Evolutionary conservation across 2,329 filamentous ascomycete species (phyloP).

Genomic region (Diaporthe australafricana): DNA sequence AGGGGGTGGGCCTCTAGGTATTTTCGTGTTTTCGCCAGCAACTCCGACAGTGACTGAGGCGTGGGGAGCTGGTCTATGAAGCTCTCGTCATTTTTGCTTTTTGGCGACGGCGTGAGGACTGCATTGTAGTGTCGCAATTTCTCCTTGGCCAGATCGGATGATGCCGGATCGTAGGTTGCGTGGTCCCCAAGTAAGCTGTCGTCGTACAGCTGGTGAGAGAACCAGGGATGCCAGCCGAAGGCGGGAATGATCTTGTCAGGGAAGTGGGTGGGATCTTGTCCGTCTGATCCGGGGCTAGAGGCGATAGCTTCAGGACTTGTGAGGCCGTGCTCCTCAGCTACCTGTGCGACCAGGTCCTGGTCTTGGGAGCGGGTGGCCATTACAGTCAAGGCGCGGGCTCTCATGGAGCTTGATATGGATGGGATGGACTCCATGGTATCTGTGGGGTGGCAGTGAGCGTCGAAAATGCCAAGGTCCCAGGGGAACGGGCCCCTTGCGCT

Average conservation of each 20-base stretch:
- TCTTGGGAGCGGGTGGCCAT: conserved; percentile 84
- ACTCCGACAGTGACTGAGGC: conserved; percentile 69
- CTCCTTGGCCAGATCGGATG: conserved; percentile 46
- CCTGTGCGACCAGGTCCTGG: conserved; percentile 75
- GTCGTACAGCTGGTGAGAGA: conserved; percentile 80
- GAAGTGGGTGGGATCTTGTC: conserved; percentile 40
- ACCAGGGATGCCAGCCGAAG: conserved; percentile 94
- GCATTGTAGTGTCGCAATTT: conserved; percentile 71
- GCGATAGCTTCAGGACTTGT: conserved; percentile 40
- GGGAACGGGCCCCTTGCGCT: conserved; percentile 61
- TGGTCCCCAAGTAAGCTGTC: conserved; percentile 53
- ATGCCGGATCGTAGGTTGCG: conserved; percentile 50
- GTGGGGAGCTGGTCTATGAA: conserved; percentile 66
- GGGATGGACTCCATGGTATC: conserved; percentile 76
- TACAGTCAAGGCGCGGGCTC: conserved; percentile 73
- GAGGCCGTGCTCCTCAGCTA: conserved; percentile 68
- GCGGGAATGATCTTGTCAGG: conserved; percentile 65
- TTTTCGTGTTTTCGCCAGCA: conserved; percentile 65
- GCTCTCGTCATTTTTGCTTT: conserved; percentile 50
- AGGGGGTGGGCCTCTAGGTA: conserved; percentile 68
- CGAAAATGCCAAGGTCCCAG: conserved; percentile 78
- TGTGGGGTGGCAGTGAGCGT: conserved; percentile 88
- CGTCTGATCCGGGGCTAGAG: neutral
- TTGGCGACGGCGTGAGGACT: conserved; percentile 69
- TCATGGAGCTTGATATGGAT: conserved; percentile 70